Evolutionary conservation across 2,329 filamentous ascomycete species (phyloP).

Genomic region (Fusarium gaditjirri): DNA sequence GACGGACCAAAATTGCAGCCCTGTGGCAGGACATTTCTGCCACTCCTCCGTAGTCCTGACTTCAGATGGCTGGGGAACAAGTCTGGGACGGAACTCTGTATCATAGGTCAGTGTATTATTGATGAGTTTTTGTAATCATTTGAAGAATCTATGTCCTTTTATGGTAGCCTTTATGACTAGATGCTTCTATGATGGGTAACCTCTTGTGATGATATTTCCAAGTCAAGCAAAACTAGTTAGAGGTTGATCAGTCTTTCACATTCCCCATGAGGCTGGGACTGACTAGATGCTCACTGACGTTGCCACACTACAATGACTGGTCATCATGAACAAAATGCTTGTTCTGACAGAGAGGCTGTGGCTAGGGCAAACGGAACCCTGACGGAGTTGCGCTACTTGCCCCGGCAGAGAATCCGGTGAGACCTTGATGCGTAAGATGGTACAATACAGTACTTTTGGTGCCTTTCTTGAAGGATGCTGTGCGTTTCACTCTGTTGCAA

Average conservation of each 20-base stretch:
- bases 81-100: neutral
- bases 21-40: conserved; percentile 23
- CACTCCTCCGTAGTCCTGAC: neutral
- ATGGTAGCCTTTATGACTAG: neutral
- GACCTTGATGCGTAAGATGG: conserved; percentile 14
- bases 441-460: neutral
- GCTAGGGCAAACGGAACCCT: conserved; percentile 24
- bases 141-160: neutral
- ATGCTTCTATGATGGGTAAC: neutral
- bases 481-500: conserved; percentile 15
- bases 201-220: neutral
- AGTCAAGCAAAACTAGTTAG: neutral
- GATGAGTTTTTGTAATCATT: neutral
- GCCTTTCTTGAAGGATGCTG: neutral
- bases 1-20: conserved; percentile 44
- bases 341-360: conserved; percentile 26
- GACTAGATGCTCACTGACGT: conserved; percentile 23
- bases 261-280: neutral
- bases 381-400: conserved; percentile 24
- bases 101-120: neutral
- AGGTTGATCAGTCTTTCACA: neutral
- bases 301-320: conserved; percentile 21
- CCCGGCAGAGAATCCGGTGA: conserved; percentile 17
- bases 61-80: neutral
- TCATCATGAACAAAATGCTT: conserved; percentile 12